These are phyloP conservation scores for Angomonas deanei DNA, from an alignment of 208 protist species.

Conservation along the genomic window DNA sequence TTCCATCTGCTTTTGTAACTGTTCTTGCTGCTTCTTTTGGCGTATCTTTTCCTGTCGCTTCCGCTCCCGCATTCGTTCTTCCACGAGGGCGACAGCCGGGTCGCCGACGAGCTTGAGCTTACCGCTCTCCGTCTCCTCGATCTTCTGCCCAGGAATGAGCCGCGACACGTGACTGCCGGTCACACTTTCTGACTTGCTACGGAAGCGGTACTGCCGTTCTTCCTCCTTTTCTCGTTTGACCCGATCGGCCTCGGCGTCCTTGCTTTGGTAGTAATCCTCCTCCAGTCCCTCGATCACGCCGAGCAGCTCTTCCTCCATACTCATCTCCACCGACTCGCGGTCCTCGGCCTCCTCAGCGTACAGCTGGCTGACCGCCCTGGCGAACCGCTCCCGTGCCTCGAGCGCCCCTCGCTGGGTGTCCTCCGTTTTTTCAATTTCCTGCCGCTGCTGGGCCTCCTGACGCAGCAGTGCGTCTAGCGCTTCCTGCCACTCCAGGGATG, in stretches of 20 bases:
- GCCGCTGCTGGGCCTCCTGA: slow-evolving; percentile 8
- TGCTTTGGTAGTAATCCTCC: background rate
- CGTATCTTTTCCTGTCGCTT: slow-evolving; percentile 20
- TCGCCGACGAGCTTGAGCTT: slow-evolving; percentile 44
- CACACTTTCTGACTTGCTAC: background rate
- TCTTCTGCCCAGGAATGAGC: slow-evolving; percentile 35
- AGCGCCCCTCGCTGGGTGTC: slow-evolving; percentile 6
- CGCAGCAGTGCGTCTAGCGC: background rate
- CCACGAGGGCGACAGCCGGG: slow-evolving; percentile 27
- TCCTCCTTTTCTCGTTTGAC: background rate
- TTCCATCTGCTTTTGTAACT: slow-evolving; percentile 9
- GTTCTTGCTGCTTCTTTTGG: slow-evolving; percentile 7
- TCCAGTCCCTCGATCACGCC: background rate
- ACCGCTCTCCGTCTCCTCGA: slow-evolving; percentile 14
- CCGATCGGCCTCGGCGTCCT: background rate
- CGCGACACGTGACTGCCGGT: slow-evolving; percentile 10
- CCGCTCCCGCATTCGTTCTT: slow-evolving; percentile 33
- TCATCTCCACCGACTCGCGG: background rate
- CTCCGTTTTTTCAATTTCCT: slow-evolving; percentile 5
- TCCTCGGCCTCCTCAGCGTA: background rate
- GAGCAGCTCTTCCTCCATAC: background rate
- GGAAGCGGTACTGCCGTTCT: background rate
- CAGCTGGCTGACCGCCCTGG: background rate
- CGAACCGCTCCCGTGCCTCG: background rate
- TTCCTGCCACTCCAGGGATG: slow-evolving; percentile 6